Conservation (phyloP, 768 basidiomycete species). For the Leccinum subtestaceum region DNA sequence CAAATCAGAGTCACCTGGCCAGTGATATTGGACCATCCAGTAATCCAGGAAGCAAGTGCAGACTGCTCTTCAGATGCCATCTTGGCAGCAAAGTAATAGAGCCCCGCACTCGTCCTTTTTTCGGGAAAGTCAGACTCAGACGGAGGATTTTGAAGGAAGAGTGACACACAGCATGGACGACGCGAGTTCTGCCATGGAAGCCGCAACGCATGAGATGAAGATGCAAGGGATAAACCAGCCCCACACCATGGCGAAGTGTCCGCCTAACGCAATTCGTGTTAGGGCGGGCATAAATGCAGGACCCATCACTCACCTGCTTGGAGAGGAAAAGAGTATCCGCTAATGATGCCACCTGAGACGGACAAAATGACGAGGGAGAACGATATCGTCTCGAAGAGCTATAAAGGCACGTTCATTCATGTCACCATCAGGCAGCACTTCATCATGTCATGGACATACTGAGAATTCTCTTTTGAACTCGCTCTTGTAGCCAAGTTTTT, state of each 20-base stretch:
- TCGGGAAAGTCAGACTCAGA: not conserved
- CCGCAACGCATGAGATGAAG: conserved; percentile 8
- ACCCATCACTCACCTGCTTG: not conserved
- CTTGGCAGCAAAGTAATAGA: conserved; percentile 26
- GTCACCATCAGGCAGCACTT: not conserved
- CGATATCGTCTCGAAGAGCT: conserved; percentile 22
- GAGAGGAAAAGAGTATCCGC: conserved; percentile 1
- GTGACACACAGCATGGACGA: conserved; percentile 7
- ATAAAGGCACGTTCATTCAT: no score
- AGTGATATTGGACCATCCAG: conserved; percentile 25
- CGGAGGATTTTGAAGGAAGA: not conserved
- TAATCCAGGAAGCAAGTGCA: conserved; percentile 26
- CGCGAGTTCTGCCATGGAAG: conserved; percentile 9
- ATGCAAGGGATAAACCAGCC: conserved; percentile 7
- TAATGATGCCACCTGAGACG: conserved; percentile 20
- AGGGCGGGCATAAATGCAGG: not conserved
- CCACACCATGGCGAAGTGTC: conserved; percentile 1
- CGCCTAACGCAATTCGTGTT: not conserved
- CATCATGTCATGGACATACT: not conserved
- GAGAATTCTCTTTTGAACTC: conserved; percentile 27
- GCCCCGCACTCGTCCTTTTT: conserved; percentile 24
- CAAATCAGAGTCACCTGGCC: conserved; percentile 25
- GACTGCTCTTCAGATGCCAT: conserved; percentile 22
- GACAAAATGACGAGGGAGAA: conserved; percentile 24
- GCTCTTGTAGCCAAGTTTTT: conserved; percentile 26